A percentile compares a stretch with the other conserved stretches of the same genome.
Evolutionary conservation across 352 stramenopile species (phyloP).

Genomic region (Pythium monospermum): DNA sequence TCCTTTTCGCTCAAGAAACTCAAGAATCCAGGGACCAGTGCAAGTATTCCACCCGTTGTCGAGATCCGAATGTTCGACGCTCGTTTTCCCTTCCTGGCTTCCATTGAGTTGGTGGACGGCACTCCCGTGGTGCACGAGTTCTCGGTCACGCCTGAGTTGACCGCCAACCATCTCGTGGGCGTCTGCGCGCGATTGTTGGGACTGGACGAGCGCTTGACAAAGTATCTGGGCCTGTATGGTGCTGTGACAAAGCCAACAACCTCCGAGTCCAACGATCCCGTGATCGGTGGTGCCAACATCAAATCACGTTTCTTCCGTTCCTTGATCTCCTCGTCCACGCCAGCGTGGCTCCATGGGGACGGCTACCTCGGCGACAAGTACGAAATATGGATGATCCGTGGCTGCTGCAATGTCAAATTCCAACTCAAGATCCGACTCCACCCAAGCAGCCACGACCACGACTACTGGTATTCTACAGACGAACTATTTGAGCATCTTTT

Average conservation of each 20-base stretch:
- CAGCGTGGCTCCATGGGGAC: constrained; percentile 78
- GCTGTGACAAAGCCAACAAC: constrained; percentile 31
- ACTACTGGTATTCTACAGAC: too few relatives aligned
- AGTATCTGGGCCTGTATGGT: constrained; percentile 64
- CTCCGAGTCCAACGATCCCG: constrained; percentile 14
- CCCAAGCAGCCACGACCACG: constrained; percentile 73
- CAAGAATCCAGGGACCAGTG: constrained; percentile 87
- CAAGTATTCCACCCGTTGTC: constrained; percentile 92
- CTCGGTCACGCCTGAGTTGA: constrained; percentile 91
- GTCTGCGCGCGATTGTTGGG: constrained; percentile 91
- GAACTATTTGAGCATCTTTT: constrained; percentile 79
- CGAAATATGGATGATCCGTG: constrained; percentile 86
- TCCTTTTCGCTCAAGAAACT: constrained; percentile 89
- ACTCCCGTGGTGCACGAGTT: constrained; percentile 89
- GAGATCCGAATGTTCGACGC: constrained; percentile 93
- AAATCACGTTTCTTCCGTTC: constrained; percentile 69
- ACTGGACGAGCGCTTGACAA: constrained; percentile 82
- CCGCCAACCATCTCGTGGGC: constrained; percentile 86
- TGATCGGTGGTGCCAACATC: constrained; percentile 13
- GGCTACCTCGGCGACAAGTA: constrained; percentile 91
- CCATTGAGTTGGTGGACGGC: constrained; percentile 91
- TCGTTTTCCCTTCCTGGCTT: constrained; percentile 89
- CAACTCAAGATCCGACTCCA: constrained; percentile 92
- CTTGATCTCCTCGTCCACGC: constrained; percentile 64
- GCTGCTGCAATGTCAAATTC: constrained; percentile 85